These are phyloP conservation scores for Euclidium syriacum DNA, from an alignment of 345 rosid species.

Conservation along the genomic window DNA sequence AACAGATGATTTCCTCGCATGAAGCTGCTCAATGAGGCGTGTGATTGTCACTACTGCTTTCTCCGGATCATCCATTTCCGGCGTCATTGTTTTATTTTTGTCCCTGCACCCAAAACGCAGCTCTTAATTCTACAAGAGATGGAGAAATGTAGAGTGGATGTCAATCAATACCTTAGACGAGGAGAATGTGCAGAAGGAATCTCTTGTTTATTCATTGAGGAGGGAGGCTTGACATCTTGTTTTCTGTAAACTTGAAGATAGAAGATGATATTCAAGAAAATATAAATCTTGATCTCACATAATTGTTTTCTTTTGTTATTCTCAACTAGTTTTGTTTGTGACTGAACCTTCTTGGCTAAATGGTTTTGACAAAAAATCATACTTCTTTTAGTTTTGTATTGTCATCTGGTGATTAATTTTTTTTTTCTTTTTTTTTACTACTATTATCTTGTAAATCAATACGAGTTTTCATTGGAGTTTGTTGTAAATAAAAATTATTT, in stretches of 20 bases:
- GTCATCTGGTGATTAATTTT: neutral
- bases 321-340: neutral
- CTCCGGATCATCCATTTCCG: constrained; percentile 47
- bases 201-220: constrained; percentile 36
- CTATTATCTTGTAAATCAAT: neutral
- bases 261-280: neutral
- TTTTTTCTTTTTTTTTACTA: neutral
- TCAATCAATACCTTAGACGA: constrained; percentile 2
- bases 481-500: no score
- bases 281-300: neutral
- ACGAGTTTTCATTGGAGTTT: no score
- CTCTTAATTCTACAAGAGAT: neutral
- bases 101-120: constrained; percentile 35
- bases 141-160: neutral
- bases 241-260: neutral
- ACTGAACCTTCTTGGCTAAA: neutral
- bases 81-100: constrained; percentile 34
- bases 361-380: neutral
- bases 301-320: neutral
- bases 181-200: constrained; percentile 3
- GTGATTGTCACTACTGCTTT: constrained; percentile 59
- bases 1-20: constrained; percentile 53
- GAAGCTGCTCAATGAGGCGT: constrained; percentile 70
- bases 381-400: neutral
- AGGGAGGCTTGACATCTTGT: constrained; percentile 61